Conservation (phyloP, 257 asterid genomes). For the Apocynum venetum region DNA sequence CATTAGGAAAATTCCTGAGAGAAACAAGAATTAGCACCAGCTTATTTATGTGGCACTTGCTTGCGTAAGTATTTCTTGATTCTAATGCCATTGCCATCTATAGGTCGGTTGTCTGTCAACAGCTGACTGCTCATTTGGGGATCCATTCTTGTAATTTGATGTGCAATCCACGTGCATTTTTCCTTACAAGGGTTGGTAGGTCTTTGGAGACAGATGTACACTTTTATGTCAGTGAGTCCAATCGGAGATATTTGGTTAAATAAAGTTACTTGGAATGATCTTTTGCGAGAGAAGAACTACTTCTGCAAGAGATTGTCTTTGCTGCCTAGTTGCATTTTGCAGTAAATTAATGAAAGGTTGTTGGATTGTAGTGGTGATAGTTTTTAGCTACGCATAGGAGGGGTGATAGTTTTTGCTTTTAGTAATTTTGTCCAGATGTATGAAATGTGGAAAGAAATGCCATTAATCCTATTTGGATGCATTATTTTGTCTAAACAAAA, state of each 20-base stretch:
- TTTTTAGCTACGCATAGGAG: not conserved
- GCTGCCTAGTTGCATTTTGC: not conserved
- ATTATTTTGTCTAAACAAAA: not conserved
- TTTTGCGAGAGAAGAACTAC: not conserved
- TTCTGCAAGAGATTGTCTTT: not conserved
- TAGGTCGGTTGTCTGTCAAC: not conserved
- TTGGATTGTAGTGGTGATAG: not conserved
- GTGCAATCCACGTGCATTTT: not conserved
- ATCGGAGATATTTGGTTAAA: not conserved
- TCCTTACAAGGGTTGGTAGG: not conserved
- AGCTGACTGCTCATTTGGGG: not conserved
- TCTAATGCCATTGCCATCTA: not conserved
- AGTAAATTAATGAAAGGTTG: no score
- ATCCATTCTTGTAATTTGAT: constrained; percentile 5
- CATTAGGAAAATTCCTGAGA: not conserved
- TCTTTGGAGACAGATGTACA: not conserved
- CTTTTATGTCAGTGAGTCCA: not conserved
- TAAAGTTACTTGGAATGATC: not conserved
- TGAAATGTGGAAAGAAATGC: not conserved
- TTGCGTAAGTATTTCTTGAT: not conserved
- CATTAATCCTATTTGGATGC: not conserved
- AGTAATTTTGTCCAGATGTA: not conserved
- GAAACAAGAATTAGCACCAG: not conserved
- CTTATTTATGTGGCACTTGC: not conserved
- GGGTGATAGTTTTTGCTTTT: not conserved